Evolutionary conservation across 441 rosid genomes (phyloP).

Genomic region (Cnidoscolus chayamansa): DNA sequence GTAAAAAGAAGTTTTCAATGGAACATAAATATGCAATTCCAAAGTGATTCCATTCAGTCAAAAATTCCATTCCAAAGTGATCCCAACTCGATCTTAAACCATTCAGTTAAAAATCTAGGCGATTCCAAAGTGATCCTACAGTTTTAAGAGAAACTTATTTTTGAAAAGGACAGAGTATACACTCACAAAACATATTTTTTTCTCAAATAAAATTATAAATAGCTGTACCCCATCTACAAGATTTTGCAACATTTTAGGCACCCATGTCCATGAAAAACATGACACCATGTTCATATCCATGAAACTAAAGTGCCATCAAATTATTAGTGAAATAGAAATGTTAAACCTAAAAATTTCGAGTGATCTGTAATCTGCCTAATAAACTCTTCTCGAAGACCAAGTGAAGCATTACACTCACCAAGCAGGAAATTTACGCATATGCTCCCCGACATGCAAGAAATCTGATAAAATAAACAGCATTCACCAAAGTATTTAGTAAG

Average conservation of each 20-base stretch:
- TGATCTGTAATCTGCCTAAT: neutral
- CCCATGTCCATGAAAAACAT: neutral
- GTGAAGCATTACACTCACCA: conserved; percentile 2
- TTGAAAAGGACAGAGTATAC: neutral
- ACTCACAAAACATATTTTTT: too few species aligned
- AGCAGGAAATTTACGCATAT: neutral
- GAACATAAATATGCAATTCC: neutral
- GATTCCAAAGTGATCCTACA: neutral
- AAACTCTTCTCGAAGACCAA: neutral
- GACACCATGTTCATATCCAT: neutral
- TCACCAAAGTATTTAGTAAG: neutral
- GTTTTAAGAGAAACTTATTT: neutral
- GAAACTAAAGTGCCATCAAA: neutral
- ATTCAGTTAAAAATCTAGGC: neutral
- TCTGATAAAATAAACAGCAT: neutral
- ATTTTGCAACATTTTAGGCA: conserved; percentile 3
- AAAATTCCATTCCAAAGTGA: neutral
- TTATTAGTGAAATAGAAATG: neutral
- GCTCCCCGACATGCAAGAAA: neutral
- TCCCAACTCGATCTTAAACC: neutral
- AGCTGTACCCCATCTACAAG: neutral
- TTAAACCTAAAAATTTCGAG: neutral
- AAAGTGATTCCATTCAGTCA: neutral
- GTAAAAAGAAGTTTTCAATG: neutral
- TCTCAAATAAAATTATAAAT: neutral